A percentile compares a stretch with the other conserved stretches of the same genome.
Conservation (phyloP, 2,329 filamentous ascomycete genomes). For the Blastomyces parvus region DNA sequence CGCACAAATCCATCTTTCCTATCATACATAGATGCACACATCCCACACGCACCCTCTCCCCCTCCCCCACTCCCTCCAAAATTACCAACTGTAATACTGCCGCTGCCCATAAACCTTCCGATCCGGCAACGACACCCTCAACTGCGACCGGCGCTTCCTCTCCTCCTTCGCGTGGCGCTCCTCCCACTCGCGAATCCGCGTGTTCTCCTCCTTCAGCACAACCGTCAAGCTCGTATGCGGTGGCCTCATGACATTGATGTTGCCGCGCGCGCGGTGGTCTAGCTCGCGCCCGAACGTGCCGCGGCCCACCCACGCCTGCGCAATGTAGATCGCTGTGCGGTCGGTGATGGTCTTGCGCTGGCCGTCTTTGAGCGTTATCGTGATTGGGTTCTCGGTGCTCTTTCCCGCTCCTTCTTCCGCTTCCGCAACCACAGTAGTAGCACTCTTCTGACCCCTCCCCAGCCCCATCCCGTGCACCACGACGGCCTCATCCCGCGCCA, state of each 20-base stretch:
- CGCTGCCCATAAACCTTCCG: slow-evolving; percentile 73
- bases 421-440: no score
- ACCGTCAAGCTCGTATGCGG: slow-evolving; percentile 69
- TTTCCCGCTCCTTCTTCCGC: no score
- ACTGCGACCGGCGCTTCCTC: slow-evolving; percentile 62
- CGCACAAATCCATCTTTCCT: neutral
- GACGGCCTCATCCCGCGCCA: slow-evolving; percentile 72
- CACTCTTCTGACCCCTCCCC: slow-evolving; percentile 17
- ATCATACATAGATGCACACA: slow-evolving; percentile 5
- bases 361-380: slow-evolving; percentile 51
- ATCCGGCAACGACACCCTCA: slow-evolving; percentile 84
- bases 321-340: slow-evolving; percentile 75
- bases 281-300: slow-evolving; percentile 53
- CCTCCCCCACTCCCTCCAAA: neutral
- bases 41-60: neutral
- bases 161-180: slow-evolving; percentile 69
- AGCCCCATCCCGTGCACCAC: slow-evolving; percentile 79
- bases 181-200: slow-evolving; percentile 67
- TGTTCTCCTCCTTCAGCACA: slow-evolving; percentile 87
- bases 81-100: slow-evolving; percentile 85
- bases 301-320: slow-evolving; percentile 85
- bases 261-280: slow-evolving; percentile 68
- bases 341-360: slow-evolving; percentile 61
- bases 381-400: no score
- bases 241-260: slow-evolving; percentile 56